A percentile compares a stretch with the other conserved stretches of the same genome.
Conservation (phyloP, 2,329 filamentous ascomycete genomes). For the Elsinoe arachidis region DNA sequence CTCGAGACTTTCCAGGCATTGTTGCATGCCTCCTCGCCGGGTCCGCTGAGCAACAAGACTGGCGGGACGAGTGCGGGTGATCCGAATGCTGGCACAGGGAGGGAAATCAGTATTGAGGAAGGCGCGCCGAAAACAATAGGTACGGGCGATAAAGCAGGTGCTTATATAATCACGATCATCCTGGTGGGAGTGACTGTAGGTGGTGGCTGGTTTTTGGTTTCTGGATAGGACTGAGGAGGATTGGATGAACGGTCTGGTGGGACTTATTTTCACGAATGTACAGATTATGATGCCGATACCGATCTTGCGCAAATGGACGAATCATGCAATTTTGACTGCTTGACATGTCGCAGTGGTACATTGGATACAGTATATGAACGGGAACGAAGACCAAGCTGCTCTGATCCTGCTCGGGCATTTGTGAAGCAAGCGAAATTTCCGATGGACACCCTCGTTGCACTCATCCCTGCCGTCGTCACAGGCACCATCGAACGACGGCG, state of each 20-base stretch:
- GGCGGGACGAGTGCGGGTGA: slow-evolving; percentile 15
- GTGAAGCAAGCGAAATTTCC: neutral
- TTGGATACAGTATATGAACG: too few relatives aligned
- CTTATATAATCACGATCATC: slow-evolving; percentile 50
- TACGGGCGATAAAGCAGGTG: slow-evolving; percentile 58
- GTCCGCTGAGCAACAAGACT: slow-evolving; percentile 11
- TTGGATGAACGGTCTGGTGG: too few relatives aligned
- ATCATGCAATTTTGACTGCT: too few relatives aligned
- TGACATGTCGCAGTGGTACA: too few relatives aligned
- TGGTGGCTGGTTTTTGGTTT: neutral
- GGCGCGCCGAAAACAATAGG: slow-evolving; percentile 34
- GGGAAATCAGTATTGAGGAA: neutral
- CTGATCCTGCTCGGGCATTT: neutral
- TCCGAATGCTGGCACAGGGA: slow-evolving; percentile 9
- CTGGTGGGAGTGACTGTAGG: neutral
- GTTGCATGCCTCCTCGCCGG: neutral
- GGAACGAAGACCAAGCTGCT: too few relatives aligned
- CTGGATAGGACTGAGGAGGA: too few relatives aligned
- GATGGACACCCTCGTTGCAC: neutral
- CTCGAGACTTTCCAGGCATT: slow-evolving; percentile 37
- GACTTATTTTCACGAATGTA: neutral
- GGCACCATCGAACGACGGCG: neutral
- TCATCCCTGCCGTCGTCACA: neutral
- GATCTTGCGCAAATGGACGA: too few relatives aligned
- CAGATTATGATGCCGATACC: neutral